Percentiles rank a stretch among this genome's conserved stretches.
These are phyloP conservation scores for Suhomyces pyralidae DNA, from an alignment of 805 yeast species.

Conservation along the genomic window DNA sequence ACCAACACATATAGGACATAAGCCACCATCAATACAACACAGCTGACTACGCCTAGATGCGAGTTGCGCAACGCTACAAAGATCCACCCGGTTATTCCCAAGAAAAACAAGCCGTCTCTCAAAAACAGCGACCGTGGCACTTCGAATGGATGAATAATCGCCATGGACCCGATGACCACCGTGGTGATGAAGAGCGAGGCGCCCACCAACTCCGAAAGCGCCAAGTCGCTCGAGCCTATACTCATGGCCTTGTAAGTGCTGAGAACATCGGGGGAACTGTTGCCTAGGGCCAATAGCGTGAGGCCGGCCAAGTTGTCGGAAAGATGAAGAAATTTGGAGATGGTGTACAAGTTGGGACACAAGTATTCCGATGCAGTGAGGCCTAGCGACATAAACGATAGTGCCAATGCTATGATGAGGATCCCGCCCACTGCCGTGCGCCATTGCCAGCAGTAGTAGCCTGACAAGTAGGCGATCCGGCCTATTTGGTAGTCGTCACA, in stretches of 20 bases:
- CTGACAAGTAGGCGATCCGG: conserved; percentile 32
- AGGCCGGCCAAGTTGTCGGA: conserved; percentile 82
- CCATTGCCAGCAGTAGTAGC: conserved; percentile 28
- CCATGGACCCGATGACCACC: conserved; percentile 78
- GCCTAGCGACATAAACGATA: conserved; percentile 64
- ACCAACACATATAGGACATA: conserved; percentile 58
- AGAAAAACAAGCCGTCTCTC: conserved; percentile 60
- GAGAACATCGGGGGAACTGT: conserved; percentile 87
- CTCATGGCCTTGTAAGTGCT: conserved; percentile 81
- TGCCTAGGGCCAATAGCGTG: conserved; percentile 85
- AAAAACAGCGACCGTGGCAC: conserved; percentile 53
- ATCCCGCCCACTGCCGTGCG: conserved; percentile 14
- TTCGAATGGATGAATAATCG: conserved; percentile 59
- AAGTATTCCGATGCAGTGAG: conserved; percentile 77
- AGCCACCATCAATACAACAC: conserved; percentile 51
- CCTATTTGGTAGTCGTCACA: conserved; percentile 36
- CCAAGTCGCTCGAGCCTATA: conserved; percentile 68
- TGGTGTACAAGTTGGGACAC: conserved; percentile 70
- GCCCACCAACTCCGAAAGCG: conserved; percentile 88
- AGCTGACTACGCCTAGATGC: conserved; percentile 50
- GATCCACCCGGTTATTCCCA: conserved; percentile 47
- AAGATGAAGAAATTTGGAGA: conserved; percentile 59
- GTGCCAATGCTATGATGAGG: conserved; percentile 23
- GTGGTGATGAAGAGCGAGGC: conserved; percentile 82
- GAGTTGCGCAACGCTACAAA: conserved; percentile 57